Evolutionary conservation across 257 asterid genomes (phyloP), one percentile per base, ranked within the genome.

Genomic region (Nicotiana attenuata): DNA sequence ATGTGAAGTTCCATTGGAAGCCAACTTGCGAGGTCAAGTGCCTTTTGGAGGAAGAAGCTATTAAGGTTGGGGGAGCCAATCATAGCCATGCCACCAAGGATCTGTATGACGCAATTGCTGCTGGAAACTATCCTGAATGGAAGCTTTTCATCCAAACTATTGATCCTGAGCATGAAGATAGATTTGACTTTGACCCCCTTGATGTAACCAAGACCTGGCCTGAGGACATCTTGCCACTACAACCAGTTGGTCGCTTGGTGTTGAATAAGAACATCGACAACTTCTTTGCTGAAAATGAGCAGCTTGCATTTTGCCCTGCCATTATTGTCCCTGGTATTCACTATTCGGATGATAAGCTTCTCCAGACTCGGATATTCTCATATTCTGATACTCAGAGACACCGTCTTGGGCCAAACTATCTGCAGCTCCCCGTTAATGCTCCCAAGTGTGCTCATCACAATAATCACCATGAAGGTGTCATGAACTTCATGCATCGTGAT

Each of bases 91-190:
- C 81, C 66, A 82, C 81, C 10, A 61, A 73, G 45, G 84, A 82
- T 41, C 76, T 82, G 0, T 61, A 57, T 47, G 84, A 82, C 10
- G 38, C 84, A 41, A 82, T 82, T 61, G 81, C 75, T 26, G 71
- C 81, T n/a, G 84, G 84, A 15, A 82, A 82, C 13, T 82, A 82
- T 45, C 84, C 84, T 13, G 84, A 82, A 16, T 82, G 84, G 84
- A 73, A 82, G 65, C 76, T 82, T 24, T 71, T 35, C 76, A 73
- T 73, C 28, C 84, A 82, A 19, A 76, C 55, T 7, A 71, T 82
- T 71, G 81, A 71, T 47, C 80, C 75, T 26, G 81, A 61, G 3
- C 47, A 71, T 47, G 81, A 71, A 76, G 81, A 82, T 28, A 15
- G 45, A 52, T 82, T 71, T 19, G 81, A 82, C 52, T 82, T 82